phyloP scores from a whole-genome alignment of 2,329 filamentous ascomycete genomes.

The Alternaria postmessia region DNA sequence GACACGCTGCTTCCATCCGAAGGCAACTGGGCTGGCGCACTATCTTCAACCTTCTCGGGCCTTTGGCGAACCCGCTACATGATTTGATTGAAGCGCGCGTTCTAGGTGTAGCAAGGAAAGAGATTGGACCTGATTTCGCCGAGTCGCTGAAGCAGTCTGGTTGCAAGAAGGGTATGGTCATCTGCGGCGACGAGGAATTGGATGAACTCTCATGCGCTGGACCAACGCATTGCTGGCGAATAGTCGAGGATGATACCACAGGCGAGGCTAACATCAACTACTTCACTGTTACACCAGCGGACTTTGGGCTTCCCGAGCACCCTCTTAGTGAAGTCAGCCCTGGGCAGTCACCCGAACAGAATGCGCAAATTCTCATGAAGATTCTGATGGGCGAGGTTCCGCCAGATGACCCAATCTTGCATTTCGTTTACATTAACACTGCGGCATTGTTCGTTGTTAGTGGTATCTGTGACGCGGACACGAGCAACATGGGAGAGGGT shows the following conservation, averaged over 20 bases:
- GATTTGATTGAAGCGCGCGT: slow-evolving; percentile 81
- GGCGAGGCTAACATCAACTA: slow-evolving; percentile 70
- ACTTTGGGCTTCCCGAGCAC: slow-evolving; percentile 84
- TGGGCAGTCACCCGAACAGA: slow-evolving; percentile 85
- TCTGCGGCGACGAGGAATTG: slow-evolving; percentile 93
- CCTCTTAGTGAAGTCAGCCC: slow-evolving; percentile 80
- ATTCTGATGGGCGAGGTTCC: slow-evolving; percentile 78
- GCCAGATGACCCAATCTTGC: slow-evolving; percentile 81
- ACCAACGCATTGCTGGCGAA: slow-evolving; percentile 85
- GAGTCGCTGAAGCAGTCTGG: slow-evolving; percentile 81
- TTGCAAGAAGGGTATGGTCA: slow-evolving; percentile 82
- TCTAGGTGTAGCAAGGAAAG: slow-evolving; percentile 88
- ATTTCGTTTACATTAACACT: slow-evolving; percentile 95
- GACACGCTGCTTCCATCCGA: slow-evolving; percentile 83
- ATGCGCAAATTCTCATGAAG: slow-evolving; percentile 81
- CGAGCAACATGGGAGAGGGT: slow-evolving; percentile 78
- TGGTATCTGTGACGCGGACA: slow-evolving; percentile 85
- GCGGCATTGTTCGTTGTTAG: slow-evolving; percentile 86
- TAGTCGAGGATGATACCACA: slow-evolving; percentile 61
- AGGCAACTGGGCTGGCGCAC: slow-evolving; percentile 92
- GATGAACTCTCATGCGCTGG: slow-evolving; percentile 96
- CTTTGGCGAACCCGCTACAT: slow-evolving; percentile 89
- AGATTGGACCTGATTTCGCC: slow-evolving; percentile 87
- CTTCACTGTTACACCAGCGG: slow-evolving; percentile 80
- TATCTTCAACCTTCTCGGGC: slow-evolving; percentile 96